These are phyloP conservation scores for Lonicera japonica DNA, from an alignment of 129 eudicot species.

Conservation along the genomic window DNA sequence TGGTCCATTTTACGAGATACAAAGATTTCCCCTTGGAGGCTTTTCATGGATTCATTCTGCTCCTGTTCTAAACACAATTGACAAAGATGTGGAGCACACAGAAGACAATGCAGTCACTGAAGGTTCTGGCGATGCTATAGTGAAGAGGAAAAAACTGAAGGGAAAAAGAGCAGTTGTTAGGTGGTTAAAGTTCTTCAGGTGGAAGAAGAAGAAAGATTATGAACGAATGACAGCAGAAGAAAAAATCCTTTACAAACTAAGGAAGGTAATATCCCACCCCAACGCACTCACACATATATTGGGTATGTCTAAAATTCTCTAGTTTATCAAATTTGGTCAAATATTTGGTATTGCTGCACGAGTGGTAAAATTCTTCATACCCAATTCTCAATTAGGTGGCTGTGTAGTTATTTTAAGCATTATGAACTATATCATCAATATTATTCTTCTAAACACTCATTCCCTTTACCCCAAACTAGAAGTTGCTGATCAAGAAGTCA, in stretches of 20 bases:
- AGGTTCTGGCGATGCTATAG: slow-evolving; percentile 34
- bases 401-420: not conserved
- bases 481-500: no score
- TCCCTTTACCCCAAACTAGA: no score
- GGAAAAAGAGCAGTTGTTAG: slow-evolving; percentile 91
- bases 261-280: slow-evolving; percentile 43
- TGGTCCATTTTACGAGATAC: slow-evolving; percentile 13
- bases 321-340: no score
- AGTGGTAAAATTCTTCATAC: no score
- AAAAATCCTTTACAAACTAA: slow-evolving; percentile 58
- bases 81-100: slow-evolving; percentile 20
- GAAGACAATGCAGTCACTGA: slow-evolving; percentile 22
- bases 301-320: no score
- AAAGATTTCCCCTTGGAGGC: slow-evolving; percentile 28
- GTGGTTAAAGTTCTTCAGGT: slow-evolving; percentile 92
- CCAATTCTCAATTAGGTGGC: not conserved
- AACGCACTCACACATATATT: no score
- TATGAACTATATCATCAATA: not conserved
- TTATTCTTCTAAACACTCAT: no score
- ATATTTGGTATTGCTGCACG: no score
- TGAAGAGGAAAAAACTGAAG: slow-evolving; percentile 70
- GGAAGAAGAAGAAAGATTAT: slow-evolving; percentile 73
- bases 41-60: slow-evolving; percentile 39
- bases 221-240: slow-evolving; percentile 85
- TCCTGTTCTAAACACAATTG: slow-evolving; percentile 21